Conservation (phyloP, 371 early-diverging fungal genomes). For the Circinella umbellata region DNA sequence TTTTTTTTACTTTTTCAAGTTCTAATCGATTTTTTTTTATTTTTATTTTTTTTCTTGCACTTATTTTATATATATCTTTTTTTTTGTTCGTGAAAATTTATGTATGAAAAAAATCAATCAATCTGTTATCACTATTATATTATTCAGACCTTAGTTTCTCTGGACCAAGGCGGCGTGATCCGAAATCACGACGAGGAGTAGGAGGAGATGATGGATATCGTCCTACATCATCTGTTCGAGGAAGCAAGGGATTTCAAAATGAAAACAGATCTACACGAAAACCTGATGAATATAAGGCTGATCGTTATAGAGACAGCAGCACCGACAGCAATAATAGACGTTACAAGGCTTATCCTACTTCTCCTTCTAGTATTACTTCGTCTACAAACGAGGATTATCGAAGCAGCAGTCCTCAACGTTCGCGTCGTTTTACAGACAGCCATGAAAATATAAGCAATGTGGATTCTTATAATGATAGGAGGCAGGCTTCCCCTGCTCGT, state of each 20-base stretch:
- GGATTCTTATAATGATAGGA: neutral
- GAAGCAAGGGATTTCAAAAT: neutral
- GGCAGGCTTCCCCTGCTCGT: neutral
- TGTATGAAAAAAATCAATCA: too few species aligned
- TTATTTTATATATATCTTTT: too few species aligned
- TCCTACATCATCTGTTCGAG: neutral
- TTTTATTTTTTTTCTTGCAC: too few species aligned
- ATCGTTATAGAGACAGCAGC: slow-evolving; percentile 2
- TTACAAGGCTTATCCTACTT: neutral
- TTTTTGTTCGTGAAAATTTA: too few species aligned
- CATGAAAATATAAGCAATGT: neutral
- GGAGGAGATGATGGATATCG: slow-evolving; percentile 2
- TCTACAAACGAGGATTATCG: neutral
- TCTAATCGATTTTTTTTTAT: too few species aligned
- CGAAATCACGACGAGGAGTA: slow-evolving; percentile 3
- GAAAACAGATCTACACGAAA: slow-evolving; percentile 4
- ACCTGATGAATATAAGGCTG: neutral
- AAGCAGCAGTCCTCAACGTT: neutral
- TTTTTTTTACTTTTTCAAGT: too few species aligned
- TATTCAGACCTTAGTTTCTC: neutral
- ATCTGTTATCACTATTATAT: neutral
- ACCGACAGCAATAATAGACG: neutral
- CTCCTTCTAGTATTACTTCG: neutral
- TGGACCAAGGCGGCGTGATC: slow-evolving; percentile 3
- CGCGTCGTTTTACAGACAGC: neutral